Evolutionary conservation across 345 rosid genomes (phyloP).

Genomic region (Hibiscus tridactylites): DNA sequence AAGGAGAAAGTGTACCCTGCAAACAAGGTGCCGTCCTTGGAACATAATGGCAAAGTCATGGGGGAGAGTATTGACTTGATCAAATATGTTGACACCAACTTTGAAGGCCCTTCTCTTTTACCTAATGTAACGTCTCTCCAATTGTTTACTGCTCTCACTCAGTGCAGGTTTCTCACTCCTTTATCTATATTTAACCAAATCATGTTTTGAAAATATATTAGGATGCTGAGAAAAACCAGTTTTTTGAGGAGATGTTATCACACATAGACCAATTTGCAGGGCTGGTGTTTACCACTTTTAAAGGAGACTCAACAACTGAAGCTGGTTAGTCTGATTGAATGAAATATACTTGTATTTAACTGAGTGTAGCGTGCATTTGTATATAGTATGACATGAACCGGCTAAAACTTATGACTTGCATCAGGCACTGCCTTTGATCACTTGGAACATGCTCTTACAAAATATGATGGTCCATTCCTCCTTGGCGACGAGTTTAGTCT

Average conservation of each 20-base stretch:
- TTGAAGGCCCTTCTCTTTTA: constrained; percentile 69
- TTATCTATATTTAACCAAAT: not conserved
- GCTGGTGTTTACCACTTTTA: constrained; percentile 37
- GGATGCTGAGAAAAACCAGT: constrained; percentile 60
- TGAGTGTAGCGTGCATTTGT: not conserved
- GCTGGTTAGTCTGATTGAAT: constrained; percentile 33
- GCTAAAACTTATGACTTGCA: constrained; percentile 8
- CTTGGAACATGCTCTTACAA: constrained; percentile 59
- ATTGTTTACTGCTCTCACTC: not conserved
- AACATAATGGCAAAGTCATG: constrained; percentile 74
- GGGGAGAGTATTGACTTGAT: constrained; percentile 88
- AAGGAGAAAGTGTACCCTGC: constrained; percentile 66
- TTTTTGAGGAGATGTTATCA: constrained; percentile 55
- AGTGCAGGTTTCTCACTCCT: not conserved
- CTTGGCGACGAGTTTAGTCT: constrained; percentile 73
- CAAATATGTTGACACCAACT: constrained; percentile 64
- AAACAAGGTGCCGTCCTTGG: constrained; percentile 92
- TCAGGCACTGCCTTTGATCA: constrained; percentile 65
- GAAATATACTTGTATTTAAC: not conserved
- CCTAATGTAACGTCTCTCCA: constrained; percentile 41
- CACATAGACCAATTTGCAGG: constrained; percentile 42
- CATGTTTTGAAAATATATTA: constrained; percentile 19
- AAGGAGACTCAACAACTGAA: constrained; percentile 49
- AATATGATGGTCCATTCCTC: constrained; percentile 78
- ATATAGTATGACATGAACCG: not conserved